Evolutionary conservation across 768 basidiomycete species (phyloP), one percentile per base, ranked within the genome.

Genomic region (Butyriboletus loyo): DNA sequence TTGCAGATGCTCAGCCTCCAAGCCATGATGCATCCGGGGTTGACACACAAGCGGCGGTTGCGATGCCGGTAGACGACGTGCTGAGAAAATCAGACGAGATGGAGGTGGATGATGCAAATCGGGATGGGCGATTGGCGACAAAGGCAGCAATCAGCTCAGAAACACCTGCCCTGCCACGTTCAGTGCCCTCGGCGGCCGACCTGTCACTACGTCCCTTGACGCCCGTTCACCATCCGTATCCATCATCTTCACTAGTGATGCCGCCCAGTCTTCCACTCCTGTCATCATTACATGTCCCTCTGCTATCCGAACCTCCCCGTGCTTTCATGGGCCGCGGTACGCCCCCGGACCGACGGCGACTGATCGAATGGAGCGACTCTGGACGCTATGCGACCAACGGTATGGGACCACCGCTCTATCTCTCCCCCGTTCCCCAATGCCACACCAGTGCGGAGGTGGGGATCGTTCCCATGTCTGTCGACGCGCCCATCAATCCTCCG

Each of bases 291-390:
- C 68, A 69, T 22, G 68, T 71, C 21, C 67, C 68, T 31, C 38
- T 69, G 1, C 49, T 69, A 7, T 69, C 68, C 13, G 68, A 69
- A 38, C 68, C 67, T 1, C 64, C 65, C 1, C 67, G 69, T 25
- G 67, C 69, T 3, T 69, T 70, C 32, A 69, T 69, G 68, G 68
- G 68, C 19, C 69, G 68, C 3, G 68, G 68, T 11, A 69, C 68
- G 0, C 68, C 68, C 4, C 68, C 68, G 7, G 69, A 69, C 19
- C 61, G 63, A 39, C 60, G 52, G 15, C 61, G 68, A n/a, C 49
- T 67, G 11, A 38, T 55, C 9, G 68, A 71, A 49, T 69, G 68
- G 68, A 67, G 68, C 7, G 53, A 54, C 1, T 66, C 56, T 13
- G 59, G 39, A 19, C 57, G 59, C 7, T 60, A 58, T 45, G 46